Percentiles rank a stretch among this genome's conserved stretches.
phyloP scores from a whole-genome alignment of 2,329 filamentous ascomycete species.

The Sporothrix protearum region DNA sequence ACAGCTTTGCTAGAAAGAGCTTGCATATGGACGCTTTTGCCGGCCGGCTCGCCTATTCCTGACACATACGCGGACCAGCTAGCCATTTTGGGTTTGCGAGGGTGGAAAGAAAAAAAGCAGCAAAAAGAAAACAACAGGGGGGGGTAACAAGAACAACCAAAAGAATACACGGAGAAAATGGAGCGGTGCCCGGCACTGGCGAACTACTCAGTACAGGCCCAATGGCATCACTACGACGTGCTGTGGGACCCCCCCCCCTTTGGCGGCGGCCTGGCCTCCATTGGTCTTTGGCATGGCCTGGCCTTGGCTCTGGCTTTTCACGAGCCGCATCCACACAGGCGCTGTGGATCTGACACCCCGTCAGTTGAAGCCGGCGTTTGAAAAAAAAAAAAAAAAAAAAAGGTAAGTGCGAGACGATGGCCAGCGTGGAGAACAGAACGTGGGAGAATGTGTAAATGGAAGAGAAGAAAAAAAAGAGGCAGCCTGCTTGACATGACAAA shows the following conservation, averaged over 20 bases:
- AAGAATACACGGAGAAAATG: background rate
- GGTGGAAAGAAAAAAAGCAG: background rate
- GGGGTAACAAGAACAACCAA: background rate
- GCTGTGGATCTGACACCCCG: background rate
- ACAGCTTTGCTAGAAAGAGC: background rate
- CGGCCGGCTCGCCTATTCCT: slow-evolving; percentile 1
- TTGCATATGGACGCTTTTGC: background rate
- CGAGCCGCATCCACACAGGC: background rate
- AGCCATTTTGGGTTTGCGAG: background rate
- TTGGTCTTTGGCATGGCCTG: background rate
- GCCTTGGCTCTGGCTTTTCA: background rate
- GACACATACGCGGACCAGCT: background rate
- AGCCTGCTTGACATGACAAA: background rate
- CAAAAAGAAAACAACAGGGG: background rate
- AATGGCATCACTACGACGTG: slow-evolving; percentile 4
- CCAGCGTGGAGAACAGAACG: background rate
- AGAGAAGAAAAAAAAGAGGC: background rate
- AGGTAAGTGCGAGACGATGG: background rate
- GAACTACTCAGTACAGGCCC: background rate
- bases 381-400: background rate
- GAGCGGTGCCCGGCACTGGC: background rate
- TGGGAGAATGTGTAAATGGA: background rate
- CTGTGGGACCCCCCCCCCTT: background rate
- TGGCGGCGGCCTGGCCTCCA: background rate
- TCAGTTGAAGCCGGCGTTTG: background rate